These are phyloP conservation scores for Stachybotrys chlorohalonatus DNA, from an alignment of 2,329 filamentous ascomycete species.

Conservation along the genomic window DNA sequence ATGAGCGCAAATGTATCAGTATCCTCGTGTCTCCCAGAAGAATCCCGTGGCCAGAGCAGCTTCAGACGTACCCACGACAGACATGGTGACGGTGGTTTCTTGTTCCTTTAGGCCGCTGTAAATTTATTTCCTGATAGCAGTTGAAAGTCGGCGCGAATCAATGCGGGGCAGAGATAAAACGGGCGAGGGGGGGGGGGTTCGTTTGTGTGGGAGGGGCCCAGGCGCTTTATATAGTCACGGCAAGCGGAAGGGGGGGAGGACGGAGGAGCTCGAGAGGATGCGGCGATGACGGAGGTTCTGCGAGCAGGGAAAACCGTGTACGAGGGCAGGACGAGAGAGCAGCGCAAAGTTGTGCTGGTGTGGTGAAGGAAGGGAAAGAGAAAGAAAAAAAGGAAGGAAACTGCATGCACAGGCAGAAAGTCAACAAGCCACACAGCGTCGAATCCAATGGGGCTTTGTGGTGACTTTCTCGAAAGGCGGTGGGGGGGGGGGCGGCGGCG, in stretches of 20 bases:
- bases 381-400: not conserved
- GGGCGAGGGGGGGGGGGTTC: constrained; percentile 10
- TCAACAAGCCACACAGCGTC: not conserved
- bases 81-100: constrained; percentile 34
- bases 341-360: too few relatives aligned
- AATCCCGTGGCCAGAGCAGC: constrained; percentile 1
- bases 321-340: too few relatives aligned
- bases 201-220: too few relatives aligned
- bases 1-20: constrained; percentile 1
- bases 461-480: not conserved
- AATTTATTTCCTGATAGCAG: not conserved
- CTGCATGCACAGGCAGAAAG: not conserved
- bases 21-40: not conserved
- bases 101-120: not conserved
- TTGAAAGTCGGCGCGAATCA: not conserved
- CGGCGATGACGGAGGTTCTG: too few relatives aligned
- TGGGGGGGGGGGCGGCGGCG: not conserved
- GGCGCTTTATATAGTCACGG: too few relatives aligned
- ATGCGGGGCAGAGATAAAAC: constrained; percentile 1
- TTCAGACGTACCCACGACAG: constrained; percentile 42
- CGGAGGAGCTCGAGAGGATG: not conserved
- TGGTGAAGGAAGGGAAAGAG: not conserved
- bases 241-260: too few relatives aligned
- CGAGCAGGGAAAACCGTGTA: too few relatives aligned
- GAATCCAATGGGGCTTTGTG: not conserved